phyloP scores from a whole-genome alignment of 306 rosid genomes.

The Purshia tridentata region DNA sequence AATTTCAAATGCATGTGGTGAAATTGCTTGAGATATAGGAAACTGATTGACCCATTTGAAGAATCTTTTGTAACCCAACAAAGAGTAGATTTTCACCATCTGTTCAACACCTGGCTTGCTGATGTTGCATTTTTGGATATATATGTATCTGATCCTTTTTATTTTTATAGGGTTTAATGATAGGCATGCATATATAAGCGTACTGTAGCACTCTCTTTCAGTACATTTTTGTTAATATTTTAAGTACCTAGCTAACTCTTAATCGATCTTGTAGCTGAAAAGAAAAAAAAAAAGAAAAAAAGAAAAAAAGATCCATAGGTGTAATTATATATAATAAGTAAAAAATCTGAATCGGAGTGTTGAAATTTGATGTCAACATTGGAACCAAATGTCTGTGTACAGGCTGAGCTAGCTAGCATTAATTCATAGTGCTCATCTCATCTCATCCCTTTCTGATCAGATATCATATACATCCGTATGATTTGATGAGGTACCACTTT shows the following conservation, averaged over 20 bases:
- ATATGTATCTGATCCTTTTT: neutral
- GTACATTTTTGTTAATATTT: neutral
- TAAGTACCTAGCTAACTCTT: neutral
- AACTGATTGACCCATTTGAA: slow-evolving; percentile 10
- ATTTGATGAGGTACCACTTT: neutral
- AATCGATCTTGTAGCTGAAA: slow-evolving; percentile 1
- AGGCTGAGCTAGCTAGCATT: neutral
- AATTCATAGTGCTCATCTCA: neutral
- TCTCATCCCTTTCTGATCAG: neutral
- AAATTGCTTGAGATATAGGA: neutral
- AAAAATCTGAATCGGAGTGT: no score
- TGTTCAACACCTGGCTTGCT: neutral
- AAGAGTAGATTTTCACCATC: neutral
- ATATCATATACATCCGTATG: neutral
- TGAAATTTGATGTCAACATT: neutral
- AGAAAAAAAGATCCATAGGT: no score
- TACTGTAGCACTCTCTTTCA: neutral
- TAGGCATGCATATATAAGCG: no score
- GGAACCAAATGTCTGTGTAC: neutral
- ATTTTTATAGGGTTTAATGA: neutral
- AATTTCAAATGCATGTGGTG: neutral
- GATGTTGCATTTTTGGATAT: neutral
- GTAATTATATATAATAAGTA: no score
- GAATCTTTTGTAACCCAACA: neutral
- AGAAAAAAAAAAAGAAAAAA: neutral